These are phyloP conservation scores for Botryosphaeria dothidea DNA, from an alignment of 2,329 filamentous ascomycete species.

Conservation along the genomic window DNA sequence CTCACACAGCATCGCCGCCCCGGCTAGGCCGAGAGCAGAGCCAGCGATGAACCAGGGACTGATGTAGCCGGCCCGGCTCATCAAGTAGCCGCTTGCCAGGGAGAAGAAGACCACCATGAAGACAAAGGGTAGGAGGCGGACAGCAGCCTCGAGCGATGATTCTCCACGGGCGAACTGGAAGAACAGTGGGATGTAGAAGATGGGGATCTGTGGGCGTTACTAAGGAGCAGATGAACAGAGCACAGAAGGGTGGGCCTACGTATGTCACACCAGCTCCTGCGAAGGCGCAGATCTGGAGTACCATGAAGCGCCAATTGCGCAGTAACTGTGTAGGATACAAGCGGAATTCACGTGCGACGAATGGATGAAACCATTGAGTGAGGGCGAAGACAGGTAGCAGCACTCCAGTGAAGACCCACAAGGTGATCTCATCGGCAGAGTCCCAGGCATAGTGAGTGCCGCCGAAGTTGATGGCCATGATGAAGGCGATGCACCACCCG, in stretches of 20 bases:
- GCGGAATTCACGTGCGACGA: too few species aligned
- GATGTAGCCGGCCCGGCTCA: neutral
- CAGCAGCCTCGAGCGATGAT: neutral
- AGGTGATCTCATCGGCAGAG: slow-evolving; percentile 44
- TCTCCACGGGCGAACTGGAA: neutral
- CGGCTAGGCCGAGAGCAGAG: neutral
- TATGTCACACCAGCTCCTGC: too few species aligned
- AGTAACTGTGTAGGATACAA: too few species aligned
- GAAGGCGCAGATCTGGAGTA: too few species aligned
- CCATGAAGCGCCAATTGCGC: too few species aligned
- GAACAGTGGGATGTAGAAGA: neutral
- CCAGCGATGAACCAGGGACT: neutral
- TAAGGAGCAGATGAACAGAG: too few species aligned
- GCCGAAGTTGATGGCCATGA: slow-evolving; percentile 54
- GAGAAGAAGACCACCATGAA: neutral
- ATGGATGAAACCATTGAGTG: too few species aligned
- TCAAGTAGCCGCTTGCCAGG: neutral
- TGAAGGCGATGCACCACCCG: too few species aligned
- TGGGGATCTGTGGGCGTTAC: too few species aligned
- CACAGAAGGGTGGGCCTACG: too few species aligned
- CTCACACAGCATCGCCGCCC: neutral
- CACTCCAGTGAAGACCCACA: slow-evolving; percentile 48
- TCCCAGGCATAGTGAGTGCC: slow-evolving; percentile 53
- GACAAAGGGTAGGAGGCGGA: neutral
- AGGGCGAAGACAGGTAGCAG: slow-evolving; percentile 47